Conservation (phyloP, 2,329 filamentous ascomycete species). For the Pseudocercospora cruenta region DNA sequence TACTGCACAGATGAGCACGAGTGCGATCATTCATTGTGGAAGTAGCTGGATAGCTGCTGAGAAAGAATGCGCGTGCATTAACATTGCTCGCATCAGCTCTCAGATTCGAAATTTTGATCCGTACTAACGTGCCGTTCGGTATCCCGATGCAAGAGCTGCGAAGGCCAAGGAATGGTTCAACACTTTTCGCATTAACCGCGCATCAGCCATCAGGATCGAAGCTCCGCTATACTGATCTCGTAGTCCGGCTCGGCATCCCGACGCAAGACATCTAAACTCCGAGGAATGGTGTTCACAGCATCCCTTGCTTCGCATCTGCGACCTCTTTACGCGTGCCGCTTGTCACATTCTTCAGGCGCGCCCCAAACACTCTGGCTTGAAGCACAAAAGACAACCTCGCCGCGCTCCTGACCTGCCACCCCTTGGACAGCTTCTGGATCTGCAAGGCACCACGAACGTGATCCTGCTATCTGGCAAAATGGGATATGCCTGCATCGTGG, state of each 20-base stretch:
- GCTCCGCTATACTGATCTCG: too few species aligned
- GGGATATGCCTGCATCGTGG: not conserved
- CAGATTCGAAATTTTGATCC: too few species aligned
- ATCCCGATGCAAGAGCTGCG: too few species aligned
- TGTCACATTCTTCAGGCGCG: not conserved
- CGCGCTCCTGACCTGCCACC: not conserved
- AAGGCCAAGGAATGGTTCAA: too few species aligned
- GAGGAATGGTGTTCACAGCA: not conserved
- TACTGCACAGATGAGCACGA: not conserved
- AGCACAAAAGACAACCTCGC: not conserved
- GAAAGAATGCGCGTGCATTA: not conserved
- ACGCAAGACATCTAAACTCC: not conserved
- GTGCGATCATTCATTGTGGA: not conserved
- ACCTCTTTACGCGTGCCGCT: not conserved
- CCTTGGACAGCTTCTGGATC: not conserved
- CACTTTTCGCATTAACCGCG: too few species aligned
- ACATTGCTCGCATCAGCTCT: too few species aligned
- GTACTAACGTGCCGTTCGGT: too few species aligned
- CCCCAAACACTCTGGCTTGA: not conserved
- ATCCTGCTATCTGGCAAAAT: not conserved
- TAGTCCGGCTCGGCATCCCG: too few species aligned
- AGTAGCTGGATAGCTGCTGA: not conserved
- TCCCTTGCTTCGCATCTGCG: constrained; percentile 7
- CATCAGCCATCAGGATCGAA: too few species aligned
- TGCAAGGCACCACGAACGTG: not conserved